A percentile compares a stretch with the other conserved stretches of the same genome.
Conservation (phyloP, 257 asterid genomes). For the Ilex asprella region DNA sequence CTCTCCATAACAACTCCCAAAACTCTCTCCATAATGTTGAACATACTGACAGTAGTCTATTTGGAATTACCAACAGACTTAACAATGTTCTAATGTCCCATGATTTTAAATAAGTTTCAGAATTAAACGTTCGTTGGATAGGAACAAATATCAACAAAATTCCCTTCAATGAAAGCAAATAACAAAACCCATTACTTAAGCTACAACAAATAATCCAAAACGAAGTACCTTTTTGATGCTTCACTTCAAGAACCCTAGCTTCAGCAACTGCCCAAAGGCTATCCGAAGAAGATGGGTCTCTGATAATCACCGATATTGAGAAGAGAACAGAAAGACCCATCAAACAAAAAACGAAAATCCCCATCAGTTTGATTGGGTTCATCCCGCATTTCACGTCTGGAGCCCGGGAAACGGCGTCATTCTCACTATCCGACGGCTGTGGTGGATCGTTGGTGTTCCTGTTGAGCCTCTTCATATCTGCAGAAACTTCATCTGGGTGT, state of each 20-base stretch:
- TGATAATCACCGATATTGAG: conserved; percentile 32
- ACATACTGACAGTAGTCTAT: neutral
- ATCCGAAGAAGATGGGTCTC: conserved; percentile 41
- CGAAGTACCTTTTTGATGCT: conserved; percentile 40
- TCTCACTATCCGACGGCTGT: too few species aligned
- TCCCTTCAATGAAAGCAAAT: neutral
- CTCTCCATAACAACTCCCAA: too few species aligned
- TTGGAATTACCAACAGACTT: neutral
- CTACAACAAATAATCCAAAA: neutral
- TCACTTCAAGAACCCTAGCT: conserved; percentile 32
- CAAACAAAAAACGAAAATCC: too few species aligned
- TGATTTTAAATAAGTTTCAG: neutral
- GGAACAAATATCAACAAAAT: neutral
- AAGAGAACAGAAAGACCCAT: conserved; percentile 35
- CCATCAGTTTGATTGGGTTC: too few species aligned
- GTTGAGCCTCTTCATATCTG: too few species aligned
- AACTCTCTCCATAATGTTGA: neutral
- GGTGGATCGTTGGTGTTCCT: too few species aligned
- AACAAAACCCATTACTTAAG: conserved; percentile 2
- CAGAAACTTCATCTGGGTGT: too few species aligned
- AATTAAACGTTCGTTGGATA: neutral
- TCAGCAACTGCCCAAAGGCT: conserved; percentile 35
- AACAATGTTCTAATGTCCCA: too few species aligned
- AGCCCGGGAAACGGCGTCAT: too few species aligned
- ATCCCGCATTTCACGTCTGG: too few species aligned